Evolutionary conservation across 2,329 filamentous ascomycete species (phyloP), one percentile per base, ranked within the genome.

Genomic region (Colletotrichum scovillei): DNA sequence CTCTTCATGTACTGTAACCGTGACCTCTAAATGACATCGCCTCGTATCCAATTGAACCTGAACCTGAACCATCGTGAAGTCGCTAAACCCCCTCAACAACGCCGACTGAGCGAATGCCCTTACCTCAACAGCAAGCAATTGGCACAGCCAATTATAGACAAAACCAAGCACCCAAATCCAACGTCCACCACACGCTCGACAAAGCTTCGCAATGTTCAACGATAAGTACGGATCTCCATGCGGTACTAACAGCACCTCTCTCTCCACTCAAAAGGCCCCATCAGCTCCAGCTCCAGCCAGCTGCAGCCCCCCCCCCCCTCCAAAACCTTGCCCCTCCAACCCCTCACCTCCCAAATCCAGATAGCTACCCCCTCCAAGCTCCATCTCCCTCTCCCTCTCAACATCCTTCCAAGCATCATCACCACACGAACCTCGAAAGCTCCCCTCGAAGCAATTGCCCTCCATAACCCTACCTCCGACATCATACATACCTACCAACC

Each of bases 281-380:
- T 46, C 55, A 58, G 38, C 52, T 30, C 24, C 60, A 49, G 22
- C 14, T n/a, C 38, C 67, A 28, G 58, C 26, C 53, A 19, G 56
- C 46, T 24, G 6, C 32, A 35, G 11, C 32, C 32, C 1, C 53
- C 22, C 22, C 22, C 22, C 22, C 19, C 32, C 30, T 24, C 6
- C 46, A 24, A 59, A 30, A 63, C 58, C 38, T 42, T 35, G 49
- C 68, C 63, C 63, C 56, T 67, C 68, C 63, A 71, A 49, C 68
- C 56, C 68, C 68, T 67, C 56, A 56, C 46, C 42, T 49, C 42
- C 32, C 28, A 28, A 56, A 32, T 35, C 62, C 65, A 35, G 63
- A 56, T 26, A 67, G 63, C 63, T 59, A 53, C 9, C 24, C 35
- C 53, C 14, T 56, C n/a, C 16, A 57, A 60, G 46, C 68, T 67